Percentiles rank a stretch among this genome's conserved stretches.
Evolutionary conservation across 129 eudicot genomes (phyloP).

Genomic region (Flaveria linearis): DNA sequence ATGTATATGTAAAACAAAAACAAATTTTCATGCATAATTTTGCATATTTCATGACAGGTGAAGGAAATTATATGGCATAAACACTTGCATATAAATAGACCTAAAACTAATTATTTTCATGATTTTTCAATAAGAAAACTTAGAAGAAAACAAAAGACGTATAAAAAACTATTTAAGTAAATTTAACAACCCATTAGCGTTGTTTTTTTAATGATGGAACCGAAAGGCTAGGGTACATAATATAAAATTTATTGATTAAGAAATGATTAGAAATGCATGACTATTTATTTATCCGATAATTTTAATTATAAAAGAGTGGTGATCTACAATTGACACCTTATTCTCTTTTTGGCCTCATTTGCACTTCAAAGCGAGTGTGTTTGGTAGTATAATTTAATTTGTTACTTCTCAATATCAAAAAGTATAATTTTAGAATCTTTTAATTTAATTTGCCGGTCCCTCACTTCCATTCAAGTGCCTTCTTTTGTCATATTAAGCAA

Average conservation of each 20-base stretch:
- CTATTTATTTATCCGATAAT: constrained; percentile 26
- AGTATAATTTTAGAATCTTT: constrained; percentile 24
- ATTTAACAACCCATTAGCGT: constrained; percentile 25
- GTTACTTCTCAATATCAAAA: constrained; percentile 4
- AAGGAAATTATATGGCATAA: no score
- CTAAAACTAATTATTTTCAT: neutral
- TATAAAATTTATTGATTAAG: constrained; percentile 3
- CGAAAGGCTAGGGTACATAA: constrained; percentile 20
- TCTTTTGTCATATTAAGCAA: constrained; percentile 33
- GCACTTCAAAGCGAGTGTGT: constrained; percentile 35
- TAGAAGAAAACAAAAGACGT: neutral
- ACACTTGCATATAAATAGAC: neutral
- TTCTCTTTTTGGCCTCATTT: constrained; percentile 38
- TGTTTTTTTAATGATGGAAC: constrained; percentile 4
- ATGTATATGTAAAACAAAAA: no score
- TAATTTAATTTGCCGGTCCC: constrained; percentile 10
- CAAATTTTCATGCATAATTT: no score
- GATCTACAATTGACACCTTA: constrained; percentile 26
- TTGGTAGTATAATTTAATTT: constrained; percentile 26
- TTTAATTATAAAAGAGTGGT: neutral
- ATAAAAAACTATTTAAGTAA: neutral
- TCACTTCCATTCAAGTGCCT: constrained; percentile 29
- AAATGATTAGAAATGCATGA: constrained; percentile 20
- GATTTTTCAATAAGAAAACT: no score
- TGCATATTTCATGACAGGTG: no score